Base-by-base conservation (phyloP, 2,329 filamentous ascomycete species). In the Botrytis medusae region DNA sequence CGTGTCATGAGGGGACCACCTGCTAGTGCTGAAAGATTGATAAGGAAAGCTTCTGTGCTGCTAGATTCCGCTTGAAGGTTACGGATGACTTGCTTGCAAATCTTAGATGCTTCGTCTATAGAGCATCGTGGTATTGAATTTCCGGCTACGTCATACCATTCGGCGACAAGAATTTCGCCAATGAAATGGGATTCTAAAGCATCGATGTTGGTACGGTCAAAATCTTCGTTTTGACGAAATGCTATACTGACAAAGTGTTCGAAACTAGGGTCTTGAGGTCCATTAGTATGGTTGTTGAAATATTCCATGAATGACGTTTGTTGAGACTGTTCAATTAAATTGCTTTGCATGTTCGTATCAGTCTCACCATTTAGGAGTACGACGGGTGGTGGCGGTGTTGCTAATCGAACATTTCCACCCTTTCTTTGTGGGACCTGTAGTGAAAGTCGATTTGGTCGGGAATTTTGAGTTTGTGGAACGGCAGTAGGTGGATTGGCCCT, bases 351-450 rank as follows among this genome's bases (percentile, higher is more conserved):
- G n/a, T 75, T 69, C 18, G 77, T 64, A 29, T 76, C 70, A 32
- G 72, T 74, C 69, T 78, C 71, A 16, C 87, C 87, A 67, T 88
- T 89, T 34, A 89, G 84, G 12, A 88, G 83, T 16, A 86, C 84
- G 0, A 79, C 73, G n/a, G 71, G 71, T 25, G 76, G 72, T 69
- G 87, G 82, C 12, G 85, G 85, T 14, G 90, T 92, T 37, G 90
- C 89, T 22, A 92, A 83, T 73, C 89, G 85, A 0, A 92, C 88
- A 4, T 87, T 85, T 0, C 89, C 89, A 1, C 89, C 85, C 29
- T 86, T 83, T 74, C 90, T 86, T 76, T 89, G 85, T 12, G 90
- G 90, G 0, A 92, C 90, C 77, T 91, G 89, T 0, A 92, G 82
- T 32, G 88, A 89, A 10, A 91, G 82, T 32, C 88, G 83, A 71